Conservation (phyloP, 2,329 filamentous ascomycete species). For the Gliomastix tumulicola region DNA sequence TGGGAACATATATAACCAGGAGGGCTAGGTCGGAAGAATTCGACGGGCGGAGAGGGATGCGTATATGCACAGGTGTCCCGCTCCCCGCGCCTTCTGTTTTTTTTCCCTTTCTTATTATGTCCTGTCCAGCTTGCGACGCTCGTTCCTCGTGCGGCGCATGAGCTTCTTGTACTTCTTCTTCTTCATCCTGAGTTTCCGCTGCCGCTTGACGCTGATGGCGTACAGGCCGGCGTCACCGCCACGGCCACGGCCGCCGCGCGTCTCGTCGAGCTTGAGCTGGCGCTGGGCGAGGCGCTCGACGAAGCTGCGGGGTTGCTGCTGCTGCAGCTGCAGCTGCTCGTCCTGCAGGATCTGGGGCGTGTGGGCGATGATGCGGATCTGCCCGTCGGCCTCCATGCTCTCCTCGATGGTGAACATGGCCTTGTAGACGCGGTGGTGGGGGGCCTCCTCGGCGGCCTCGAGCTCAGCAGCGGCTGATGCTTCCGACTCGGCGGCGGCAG, state of each 20-base stretch:
- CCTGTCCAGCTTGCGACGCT: slow-evolving; percentile 77
- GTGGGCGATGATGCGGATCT: slow-evolving; percentile 54
- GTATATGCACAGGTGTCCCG: too few species aligned
- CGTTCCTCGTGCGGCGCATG: slow-evolving; percentile 82
- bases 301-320: slow-evolving; percentile 47
- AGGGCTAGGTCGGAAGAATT: too few species aligned
- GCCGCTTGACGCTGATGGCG: slow-evolving; percentile 84
- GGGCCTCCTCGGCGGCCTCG: slow-evolving; percentile 22
- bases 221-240: too few species aligned
- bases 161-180: slow-evolving; percentile 99
- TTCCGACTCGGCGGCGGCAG: slow-evolving; percentile 25
- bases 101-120: too few species aligned
- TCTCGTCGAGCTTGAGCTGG: slow-evolving; percentile 52
- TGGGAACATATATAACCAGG: too few species aligned
- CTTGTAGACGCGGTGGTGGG: slow-evolving; percentile 52
- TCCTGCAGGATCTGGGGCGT: slow-evolving; percentile 51
- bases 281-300: slow-evolving; percentile 64
- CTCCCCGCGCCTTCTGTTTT: too few species aligned
- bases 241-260: slow-evolving; percentile 36
- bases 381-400: slow-evolving; percentile 51
- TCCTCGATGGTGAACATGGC: slow-evolving; percentile 62
- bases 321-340: too few species aligned
- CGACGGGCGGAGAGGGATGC: too few species aligned
- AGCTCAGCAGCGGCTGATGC: slow-evolving; percentile 20
- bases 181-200: slow-evolving; percentile 98